These are phyloP conservation scores for Colletotrichum magnum DNA, from an alignment of 2,329 filamentous ascomycete genomes.

Conservation along the genomic window DNA sequence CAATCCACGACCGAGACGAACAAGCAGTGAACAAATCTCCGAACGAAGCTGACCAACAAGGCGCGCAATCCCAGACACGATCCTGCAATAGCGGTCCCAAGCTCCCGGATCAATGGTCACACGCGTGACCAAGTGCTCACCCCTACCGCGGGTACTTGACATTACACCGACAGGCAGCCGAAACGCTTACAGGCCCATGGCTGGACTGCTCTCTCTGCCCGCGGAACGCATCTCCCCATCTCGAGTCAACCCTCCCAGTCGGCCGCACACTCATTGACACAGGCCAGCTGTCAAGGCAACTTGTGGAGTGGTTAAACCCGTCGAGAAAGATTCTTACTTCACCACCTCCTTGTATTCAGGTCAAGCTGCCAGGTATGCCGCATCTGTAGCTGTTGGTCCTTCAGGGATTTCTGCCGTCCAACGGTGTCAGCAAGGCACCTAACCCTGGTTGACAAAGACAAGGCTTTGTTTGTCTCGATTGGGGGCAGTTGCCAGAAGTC, in stretches of 20 bases:
- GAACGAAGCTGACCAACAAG: conserved; percentile 26
- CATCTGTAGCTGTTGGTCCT: not conserved
- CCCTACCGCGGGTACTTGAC: not conserved
- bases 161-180: conserved; percentile 1
- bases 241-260: conserved; percentile 8
- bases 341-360: too few relatives aligned
- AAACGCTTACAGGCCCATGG: not conserved
- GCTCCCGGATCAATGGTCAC: conserved; percentile 24
- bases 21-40: conserved; percentile 25
- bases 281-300: not conserved
- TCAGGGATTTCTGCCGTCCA: not conserved
- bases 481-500: not conserved
- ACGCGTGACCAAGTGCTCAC: conserved; percentile 12
- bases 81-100: conserved; percentile 35
- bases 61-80: conserved; percentile 13
- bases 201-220: not conserved
- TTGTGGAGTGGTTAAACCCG: not conserved
- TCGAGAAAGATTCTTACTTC: too few relatives aligned
- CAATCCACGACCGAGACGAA: conserved; percentile 15
- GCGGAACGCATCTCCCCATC: not conserved
- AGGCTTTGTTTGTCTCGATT: not conserved
- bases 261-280: conserved; percentile 1
- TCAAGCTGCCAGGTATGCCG: too few relatives aligned
- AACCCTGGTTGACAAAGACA: not conserved
- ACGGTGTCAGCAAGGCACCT: not conserved